Percentiles rank a stretch among this genome's conserved stretches.
Conservation (phyloP, 768 basidiomycete species). For the Kwoniella bestiolae region DNA sequence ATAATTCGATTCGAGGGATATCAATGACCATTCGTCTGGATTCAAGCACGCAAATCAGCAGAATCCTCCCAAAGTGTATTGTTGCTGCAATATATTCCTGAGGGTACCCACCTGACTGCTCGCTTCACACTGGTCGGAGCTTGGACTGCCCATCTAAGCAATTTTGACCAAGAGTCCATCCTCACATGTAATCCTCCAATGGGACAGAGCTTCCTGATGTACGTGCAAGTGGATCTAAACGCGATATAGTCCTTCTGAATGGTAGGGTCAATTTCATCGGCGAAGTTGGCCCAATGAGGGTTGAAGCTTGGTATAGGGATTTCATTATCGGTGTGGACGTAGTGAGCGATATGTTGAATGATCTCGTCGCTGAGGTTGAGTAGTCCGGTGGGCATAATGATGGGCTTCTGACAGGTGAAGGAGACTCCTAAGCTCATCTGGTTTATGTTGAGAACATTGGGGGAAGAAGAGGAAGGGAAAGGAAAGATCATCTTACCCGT, state of each 20-base stretch:
- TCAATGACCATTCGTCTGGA: neutral
- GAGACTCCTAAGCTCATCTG: too few species aligned
- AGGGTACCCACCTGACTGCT: neutral
- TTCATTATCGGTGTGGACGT: neutral
- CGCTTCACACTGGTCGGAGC: neutral
- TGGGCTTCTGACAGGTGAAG: too few species aligned
- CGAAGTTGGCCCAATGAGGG: constrained; percentile 1
- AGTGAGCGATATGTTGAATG: neutral
- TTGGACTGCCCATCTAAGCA: neutral
- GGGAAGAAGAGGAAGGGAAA: too few species aligned
- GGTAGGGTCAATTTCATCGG: neutral
- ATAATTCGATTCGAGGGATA: neutral
- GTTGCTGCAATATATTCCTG: too few species aligned
- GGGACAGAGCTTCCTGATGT: neutral
- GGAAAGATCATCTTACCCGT: too few species aligned
- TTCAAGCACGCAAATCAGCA: too few species aligned
- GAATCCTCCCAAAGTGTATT: too few species aligned
- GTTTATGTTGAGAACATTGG: too few species aligned
- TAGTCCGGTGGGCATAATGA: neutral
- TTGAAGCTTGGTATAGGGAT: neutral
- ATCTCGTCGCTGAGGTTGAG: constrained; percentile 9
- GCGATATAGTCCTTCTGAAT: neutral
- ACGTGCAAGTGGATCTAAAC: neutral
- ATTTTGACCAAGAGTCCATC: neutral
- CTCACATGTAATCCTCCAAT: neutral